Evolutionary conservation across 495 filamentous ascomycete species (phyloP), one percentile per base, ranked within the genome.

Genomic region (Penicillium coffeae): DNA sequence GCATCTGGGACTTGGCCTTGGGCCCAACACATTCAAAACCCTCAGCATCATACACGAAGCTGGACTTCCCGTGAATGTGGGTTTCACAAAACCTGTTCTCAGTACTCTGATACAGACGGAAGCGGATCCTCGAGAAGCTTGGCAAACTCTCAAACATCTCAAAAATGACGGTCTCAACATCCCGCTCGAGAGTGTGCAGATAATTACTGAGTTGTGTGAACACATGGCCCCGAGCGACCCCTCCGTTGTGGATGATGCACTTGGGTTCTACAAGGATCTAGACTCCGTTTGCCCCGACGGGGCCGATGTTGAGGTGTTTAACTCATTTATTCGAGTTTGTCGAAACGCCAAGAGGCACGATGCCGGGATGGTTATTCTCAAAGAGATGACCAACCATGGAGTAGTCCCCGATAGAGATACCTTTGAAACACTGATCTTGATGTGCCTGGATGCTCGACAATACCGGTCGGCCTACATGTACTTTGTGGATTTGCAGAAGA

Each of bases 261-360:
- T 95, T 8, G 75, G 79, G 6, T 54, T 87, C 8, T 96, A 95
- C 69, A 85, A 87, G 50, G 68, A 80, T 20, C 59, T 95, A 12
- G 80, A 85, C 38, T 75, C 72, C 8, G 61, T 92, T 47, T 85
- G 77, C 49, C 52, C 71, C 13, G 62, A 58, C 5, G 80, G 78
- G 8, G 84, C 83, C 8, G 76, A 83, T 56, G 74, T 77, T 2
- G 63, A 71, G 20, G 84, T 81, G 2, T 91, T 85, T 65, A 87
- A 90, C 54, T 55, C 78, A 3, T 73, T 95, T 6, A 70, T 95
- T 38, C 68, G 66, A 30, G 77, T 83, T 44, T 87, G 86, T 62
- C 68, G 73, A 2, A 59, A 60, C 19, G 70, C 63, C 13, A 51
- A 58, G 15, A 70, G 74, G 37, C 79, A 76, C 44, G 75, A 78